Percentiles rank a stretch among this genome's conserved stretches.
Conservation (phyloP, 345 rosid genomes). For the Eucalyptus cloeziana region DNA sequence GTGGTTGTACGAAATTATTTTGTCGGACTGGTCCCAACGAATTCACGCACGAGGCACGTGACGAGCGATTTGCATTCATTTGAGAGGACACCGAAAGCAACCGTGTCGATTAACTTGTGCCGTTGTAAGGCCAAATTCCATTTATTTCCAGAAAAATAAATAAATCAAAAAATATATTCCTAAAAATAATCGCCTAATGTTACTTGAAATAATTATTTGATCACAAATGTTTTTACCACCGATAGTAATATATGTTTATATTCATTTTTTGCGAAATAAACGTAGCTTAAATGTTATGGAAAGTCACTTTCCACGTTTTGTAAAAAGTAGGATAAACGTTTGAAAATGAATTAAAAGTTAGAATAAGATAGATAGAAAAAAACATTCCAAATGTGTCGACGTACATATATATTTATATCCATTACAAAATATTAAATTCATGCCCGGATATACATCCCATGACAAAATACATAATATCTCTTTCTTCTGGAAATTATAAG, state of each 20-base stretch:
- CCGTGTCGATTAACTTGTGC: neutral
- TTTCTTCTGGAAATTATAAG: neutral
- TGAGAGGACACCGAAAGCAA: neutral
- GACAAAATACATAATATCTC: neutral
- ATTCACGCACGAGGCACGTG: neutral
- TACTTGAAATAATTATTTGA: no score
- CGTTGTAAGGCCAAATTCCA: neutral
- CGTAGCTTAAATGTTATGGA: neutral
- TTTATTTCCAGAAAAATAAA: no score
- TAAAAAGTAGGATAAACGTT: fast-evolving
- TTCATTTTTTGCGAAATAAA: no score
- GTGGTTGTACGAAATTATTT: neutral
- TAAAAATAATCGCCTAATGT: no score
- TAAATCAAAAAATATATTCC: no score
- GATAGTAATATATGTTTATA: no score
- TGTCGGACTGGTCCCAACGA: neutral
- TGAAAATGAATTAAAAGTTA: no score
- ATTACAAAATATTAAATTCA: neutral
- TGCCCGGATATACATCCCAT: neutral
- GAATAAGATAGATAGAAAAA: no score
- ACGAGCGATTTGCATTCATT: neutral
- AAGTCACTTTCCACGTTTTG: fast-evolving
- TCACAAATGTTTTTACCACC: fast-evolving
- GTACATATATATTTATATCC: neutral
- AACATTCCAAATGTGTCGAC: no score